Conservation (phyloP, 192 early-diverging fungal species). For the Backusella sp. region DNA sequence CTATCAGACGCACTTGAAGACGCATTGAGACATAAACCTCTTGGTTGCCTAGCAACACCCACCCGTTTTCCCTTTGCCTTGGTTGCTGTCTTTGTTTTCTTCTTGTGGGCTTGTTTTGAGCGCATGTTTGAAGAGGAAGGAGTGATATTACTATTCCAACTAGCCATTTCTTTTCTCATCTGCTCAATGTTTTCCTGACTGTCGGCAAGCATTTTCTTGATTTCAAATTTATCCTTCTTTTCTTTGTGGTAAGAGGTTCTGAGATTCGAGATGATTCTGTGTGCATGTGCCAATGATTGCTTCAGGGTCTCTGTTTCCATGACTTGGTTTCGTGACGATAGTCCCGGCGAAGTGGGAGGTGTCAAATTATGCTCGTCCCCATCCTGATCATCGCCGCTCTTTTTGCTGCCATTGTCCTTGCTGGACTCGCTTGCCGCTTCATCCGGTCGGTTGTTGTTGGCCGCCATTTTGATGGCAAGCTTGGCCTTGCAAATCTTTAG, state of each 20-base stretch:
- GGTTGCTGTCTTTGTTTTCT: background rate
- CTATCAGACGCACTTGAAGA: background rate
- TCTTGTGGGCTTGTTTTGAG: background rate
- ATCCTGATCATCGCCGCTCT: background rate
- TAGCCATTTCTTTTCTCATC: slow-evolving; percentile 41
- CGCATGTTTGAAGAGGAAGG: background rate
- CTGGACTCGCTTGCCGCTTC: background rate
- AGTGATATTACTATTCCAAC: background rate
- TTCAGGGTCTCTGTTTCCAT: slow-evolving; percentile 36
- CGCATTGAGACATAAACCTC: slow-evolving; percentile 11
- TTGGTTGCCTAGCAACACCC: slow-evolving; percentile 10
- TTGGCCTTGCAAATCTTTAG: slow-evolving; percentile 37
- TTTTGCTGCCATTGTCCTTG: background rate
- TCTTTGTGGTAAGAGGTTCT: slow-evolving; percentile 50
- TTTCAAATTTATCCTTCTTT: slow-evolving; percentile 51
- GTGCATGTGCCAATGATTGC: slow-evolving; percentile 37
- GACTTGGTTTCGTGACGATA: background rate
- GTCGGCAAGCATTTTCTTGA: slow-evolving; percentile 52
- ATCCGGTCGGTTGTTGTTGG: background rate
- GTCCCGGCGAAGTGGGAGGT: background rate
- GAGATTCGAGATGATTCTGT: slow-evolving; percentile 53
- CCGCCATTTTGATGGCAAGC: slow-evolving; percentile 23
- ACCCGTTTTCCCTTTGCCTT: slow-evolving; percentile 3
- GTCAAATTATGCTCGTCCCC: background rate
- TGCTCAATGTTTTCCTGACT: slow-evolving; percentile 55